Evolutionary conservation across 345 rosid species (phyloP).

Genomic region (Aquilaria malaccensis): DNA sequence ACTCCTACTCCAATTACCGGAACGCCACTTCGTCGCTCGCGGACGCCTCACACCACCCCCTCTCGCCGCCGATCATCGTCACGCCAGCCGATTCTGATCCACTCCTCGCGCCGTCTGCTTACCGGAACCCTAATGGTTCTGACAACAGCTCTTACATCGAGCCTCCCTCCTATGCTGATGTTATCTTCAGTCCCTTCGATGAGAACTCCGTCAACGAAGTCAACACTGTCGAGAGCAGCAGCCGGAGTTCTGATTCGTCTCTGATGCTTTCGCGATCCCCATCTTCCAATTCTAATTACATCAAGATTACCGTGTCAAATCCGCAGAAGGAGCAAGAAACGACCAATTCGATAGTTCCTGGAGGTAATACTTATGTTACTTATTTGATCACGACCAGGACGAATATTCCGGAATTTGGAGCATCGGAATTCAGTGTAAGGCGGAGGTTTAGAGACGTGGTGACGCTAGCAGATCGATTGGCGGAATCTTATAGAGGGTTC

Average conservation of each 20-base stretch:
- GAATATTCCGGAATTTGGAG: slow-evolving; percentile 60
- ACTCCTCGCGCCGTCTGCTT: slow-evolving; percentile 40
- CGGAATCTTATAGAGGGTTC: slow-evolving; percentile 79
- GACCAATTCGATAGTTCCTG: slow-evolving; percentile 73
- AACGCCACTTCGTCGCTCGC: slow-evolving; percentile 58
- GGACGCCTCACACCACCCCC: slow-evolving; percentile 43
- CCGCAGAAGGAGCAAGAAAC: slow-evolving; percentile 81
- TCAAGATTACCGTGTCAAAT: slow-evolving; percentile 76
- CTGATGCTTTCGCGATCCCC: slow-evolving; percentile 47
- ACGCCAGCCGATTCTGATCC: slow-evolving; percentile 76
- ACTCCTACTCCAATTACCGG: slow-evolving; percentile 41
- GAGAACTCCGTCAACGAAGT: slow-evolving; percentile 41
- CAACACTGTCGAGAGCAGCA: slow-evolving; percentile 49
- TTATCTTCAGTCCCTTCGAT: slow-evolving; percentile 75
- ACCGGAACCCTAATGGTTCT: slow-evolving; percentile 30
- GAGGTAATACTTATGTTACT: slow-evolving; percentile 63
- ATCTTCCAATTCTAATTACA: slow-evolving; percentile 45
- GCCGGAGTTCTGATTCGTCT: slow-evolving; percentile 32
- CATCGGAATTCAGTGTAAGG: slow-evolving; percentile 64
- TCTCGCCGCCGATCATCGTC: slow-evolving; percentile 30
- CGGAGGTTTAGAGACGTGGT: slow-evolving; percentile 84
- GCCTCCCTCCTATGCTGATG: slow-evolving; percentile 87
- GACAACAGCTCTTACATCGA: slow-evolving; percentile 61
- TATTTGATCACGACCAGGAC: slow-evolving; percentile 80
- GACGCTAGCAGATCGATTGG: slow-evolving; percentile 69